These are phyloP conservation scores for Pythium biforme DNA, from an alignment of 352 stramenopile genomes.

Conservation along the genomic window DNA sequence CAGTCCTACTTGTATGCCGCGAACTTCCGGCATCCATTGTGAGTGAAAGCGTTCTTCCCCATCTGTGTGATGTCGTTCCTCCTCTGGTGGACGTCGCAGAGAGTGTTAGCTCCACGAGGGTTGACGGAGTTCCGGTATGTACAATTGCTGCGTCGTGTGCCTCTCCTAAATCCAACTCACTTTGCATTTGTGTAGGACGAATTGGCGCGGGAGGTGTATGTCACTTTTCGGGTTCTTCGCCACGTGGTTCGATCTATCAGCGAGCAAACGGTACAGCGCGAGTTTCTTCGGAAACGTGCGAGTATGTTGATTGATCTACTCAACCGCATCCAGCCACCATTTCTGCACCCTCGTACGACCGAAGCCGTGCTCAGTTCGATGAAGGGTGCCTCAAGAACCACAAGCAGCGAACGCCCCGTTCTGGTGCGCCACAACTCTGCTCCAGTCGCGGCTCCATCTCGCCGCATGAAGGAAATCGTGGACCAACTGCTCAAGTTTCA, in stretches of 20 bases:
- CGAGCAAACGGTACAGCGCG: constrained; percentile 41
- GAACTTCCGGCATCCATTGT: constrained; percentile 53
- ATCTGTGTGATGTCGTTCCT: constrained; percentile 28
- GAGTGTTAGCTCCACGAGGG: constrained; percentile 55
- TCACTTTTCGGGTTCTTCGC: constrained; percentile 59
- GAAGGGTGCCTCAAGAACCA: constrained; percentile 12
- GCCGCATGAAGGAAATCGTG: constrained; percentile 28
- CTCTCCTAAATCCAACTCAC: no score
- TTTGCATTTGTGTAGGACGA: constrained; percentile 39
- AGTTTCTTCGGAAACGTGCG: constrained; percentile 48
- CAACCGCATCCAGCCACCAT: constrained; percentile 54
- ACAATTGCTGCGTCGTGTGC: neutral
- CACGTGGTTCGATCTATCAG: constrained; percentile 60
- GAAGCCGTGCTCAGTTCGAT: constrained; percentile 57
- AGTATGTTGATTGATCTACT: constrained; percentile 52
- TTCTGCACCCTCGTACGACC: constrained; percentile 57
- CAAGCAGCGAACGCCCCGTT: constrained; percentile 4
- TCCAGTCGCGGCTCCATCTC: constrained; percentile 5
- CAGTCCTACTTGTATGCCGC: constrained; percentile 59
- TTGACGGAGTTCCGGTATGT: constrained; percentile 70
- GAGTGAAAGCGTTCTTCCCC: constrained; percentile 42
- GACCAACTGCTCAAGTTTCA: constrained; percentile 50
- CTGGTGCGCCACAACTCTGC: constrained; percentile 16
- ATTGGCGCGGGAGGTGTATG: constrained; percentile 69
- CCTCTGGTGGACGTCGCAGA: constrained; percentile 65